Evolutionary conservation across 495 filamentous ascomycete species (phyloP), one percentile per base, ranked within the genome.

Genomic region (Apodospora peruviana): DNA sequence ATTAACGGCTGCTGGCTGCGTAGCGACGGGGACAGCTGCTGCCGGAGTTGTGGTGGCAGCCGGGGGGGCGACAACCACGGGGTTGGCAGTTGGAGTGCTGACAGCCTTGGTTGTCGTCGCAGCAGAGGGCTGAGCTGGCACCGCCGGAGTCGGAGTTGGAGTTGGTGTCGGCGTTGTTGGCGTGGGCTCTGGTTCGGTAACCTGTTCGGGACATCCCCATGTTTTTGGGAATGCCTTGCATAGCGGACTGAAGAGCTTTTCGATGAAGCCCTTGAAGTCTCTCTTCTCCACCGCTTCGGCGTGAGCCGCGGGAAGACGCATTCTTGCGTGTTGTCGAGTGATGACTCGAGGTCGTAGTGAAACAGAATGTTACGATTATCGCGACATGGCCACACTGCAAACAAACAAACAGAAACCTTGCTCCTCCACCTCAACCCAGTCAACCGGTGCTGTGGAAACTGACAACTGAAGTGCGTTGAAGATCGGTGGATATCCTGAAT

Each of bases 101-200:
- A n/a, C 14, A 25, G 24, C 40, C 1, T 29, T 37, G 5, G 47
- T 37, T 18, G 32, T 27, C 10, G 46, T 37, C 19, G 37, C 21
- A 39, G 32, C 39, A n/a, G 52, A 38, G 8, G 41, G 18, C 12
- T 41, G 40, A 9, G 46, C 3, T 23, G 53, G 48, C 14, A 40
- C n/a, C 24, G 51, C 35, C 18, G 45, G 34, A 17, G 40, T 35
- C 3, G 45, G 27, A 9, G 41, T 52, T 19, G 44, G 29, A 3
- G 44, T 47, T 32, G 32, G 4, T 20, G 17, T 11, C 10, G 40
- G 18, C 16, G 46, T 32, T 4, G 44, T 37, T 0, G 32, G 29
- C 5, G 18, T 10, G 16, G 22, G 43, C 23, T 7, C 7, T 32
- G 27, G 7, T 32, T 32, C 7, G 27, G 7, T 14, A 32, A 14